Evolutionary conservation across 306 rosid genomes (phyloP).

Genomic region (Gynostemma pentaphyllum): DNA sequence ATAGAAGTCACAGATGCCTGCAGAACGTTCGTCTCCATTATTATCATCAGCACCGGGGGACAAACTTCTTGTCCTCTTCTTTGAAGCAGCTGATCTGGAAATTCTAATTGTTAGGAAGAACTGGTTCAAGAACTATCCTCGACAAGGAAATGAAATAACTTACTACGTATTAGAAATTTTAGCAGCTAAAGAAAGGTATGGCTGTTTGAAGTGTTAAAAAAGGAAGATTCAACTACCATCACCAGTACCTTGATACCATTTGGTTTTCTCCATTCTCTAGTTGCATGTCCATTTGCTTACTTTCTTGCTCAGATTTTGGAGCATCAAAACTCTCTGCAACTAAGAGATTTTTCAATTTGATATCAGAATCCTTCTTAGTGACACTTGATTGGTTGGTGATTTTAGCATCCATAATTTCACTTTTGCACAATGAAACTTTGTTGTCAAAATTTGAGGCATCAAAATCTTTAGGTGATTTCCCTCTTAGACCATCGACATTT

Average conservation of each 20-base stretch:
- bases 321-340: slow-evolving; percentile 20
- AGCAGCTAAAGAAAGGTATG: background rate
- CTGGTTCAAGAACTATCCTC: slow-evolving; percentile 16
- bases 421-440: slow-evolving; percentile 20
- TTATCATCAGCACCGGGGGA: slow-evolving; percentile 44
- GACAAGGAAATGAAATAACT: slow-evolving; percentile 18
- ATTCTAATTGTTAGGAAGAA: slow-evolving; percentile 27
- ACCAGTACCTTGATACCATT: slow-evolving; percentile 46
- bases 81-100: slow-evolving; percentile 38
- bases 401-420: slow-evolving; percentile 21
- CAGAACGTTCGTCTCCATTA: slow-evolving; percentile 39
- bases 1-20: slow-evolving; percentile 52
- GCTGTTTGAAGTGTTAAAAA: slow-evolving; percentile 7
- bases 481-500: slow-evolving; percentile 25
- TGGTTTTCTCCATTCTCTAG: slow-evolving; percentile 25
- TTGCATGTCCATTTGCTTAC: slow-evolving; percentile 26
- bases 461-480: slow-evolving; percentile 12
- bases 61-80: slow-evolving; percentile 26
- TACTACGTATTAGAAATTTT: slow-evolving; percentile 3
- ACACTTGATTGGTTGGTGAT: slow-evolving; percentile 20
- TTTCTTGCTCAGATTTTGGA: slow-evolving; percentile 18
- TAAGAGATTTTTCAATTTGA: slow-evolving; percentile 2
- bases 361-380: slow-evolving; percentile 28
- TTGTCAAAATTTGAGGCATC: slow-evolving; percentile 18
- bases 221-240: slow-evolving; percentile 10